Evolutionary conservation across 2,329 filamentous ascomycete genomes (phyloP).

Genomic region (Venturia asperata): DNA sequence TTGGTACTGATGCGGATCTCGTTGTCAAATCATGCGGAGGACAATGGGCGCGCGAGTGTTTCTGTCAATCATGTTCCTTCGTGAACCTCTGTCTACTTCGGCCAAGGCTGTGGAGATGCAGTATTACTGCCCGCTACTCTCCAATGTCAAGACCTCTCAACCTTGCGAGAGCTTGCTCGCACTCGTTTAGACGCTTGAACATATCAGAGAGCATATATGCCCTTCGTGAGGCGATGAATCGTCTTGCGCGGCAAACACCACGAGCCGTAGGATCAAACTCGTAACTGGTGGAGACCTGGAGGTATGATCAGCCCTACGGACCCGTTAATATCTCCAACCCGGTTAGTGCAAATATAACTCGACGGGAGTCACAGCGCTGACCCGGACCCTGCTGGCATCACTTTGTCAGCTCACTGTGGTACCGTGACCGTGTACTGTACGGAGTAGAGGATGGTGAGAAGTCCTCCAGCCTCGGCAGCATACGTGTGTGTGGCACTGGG

Average conservation of each 20-base stretch:
- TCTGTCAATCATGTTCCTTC: neutral
- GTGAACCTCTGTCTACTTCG: neutral
- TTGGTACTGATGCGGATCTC: no score
- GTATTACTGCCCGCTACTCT: neutral
- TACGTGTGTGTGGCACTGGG: neutral
- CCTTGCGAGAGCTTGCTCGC: neutral
- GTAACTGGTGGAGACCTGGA: neutral
- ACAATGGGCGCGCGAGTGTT: neutral
- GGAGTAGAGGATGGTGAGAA: neutral
- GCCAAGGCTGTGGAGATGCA: neutral
- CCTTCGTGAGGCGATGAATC: neutral
- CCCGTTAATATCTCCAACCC: neutral
- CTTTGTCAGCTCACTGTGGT: neutral
- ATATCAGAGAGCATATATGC: neutral
- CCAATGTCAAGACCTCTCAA: neutral
- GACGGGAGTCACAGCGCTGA: neutral
- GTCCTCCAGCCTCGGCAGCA: neutral
- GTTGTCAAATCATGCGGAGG: neutral
- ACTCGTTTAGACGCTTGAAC: neutral
- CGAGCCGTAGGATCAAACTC: neutral
- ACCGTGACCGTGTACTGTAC: no score
- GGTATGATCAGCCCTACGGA: constrained; percentile 5
- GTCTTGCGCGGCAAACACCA: neutral
- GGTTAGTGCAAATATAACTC: constrained; percentile 4
- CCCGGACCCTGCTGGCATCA: neutral